Evolutionary conservation across 805 yeast genomes (phyloP).

Genomic region (Sugiyamaella chiloensis): DNA sequence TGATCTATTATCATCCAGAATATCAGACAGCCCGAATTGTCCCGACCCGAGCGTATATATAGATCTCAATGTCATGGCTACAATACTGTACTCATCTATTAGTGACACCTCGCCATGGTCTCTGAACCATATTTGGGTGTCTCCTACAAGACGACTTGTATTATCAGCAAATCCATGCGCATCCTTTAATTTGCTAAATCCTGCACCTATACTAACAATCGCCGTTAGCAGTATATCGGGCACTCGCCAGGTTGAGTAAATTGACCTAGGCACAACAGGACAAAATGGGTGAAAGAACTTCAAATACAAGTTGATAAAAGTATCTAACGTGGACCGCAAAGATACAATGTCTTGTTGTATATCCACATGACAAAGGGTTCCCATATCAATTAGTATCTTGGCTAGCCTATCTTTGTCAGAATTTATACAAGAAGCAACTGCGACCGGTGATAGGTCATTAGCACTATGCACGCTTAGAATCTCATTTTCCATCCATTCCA

Average conservation of each 20-base stretch:
- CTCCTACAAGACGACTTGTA: background rate
- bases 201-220: slow-evolving; percentile 8
- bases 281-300: slow-evolving; percentile 11
- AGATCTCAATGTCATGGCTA: slow-evolving; percentile 6
- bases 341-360: background rate
- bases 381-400: background rate
- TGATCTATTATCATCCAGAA: slow-evolving; percentile 5
- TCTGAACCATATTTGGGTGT: background rate
- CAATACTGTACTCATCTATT: slow-evolving; percentile 3
- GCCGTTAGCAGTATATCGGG: slow-evolving; percentile 5
- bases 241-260: background rate
- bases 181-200: slow-evolving; percentile 3
- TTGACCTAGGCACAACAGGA: slow-evolving; percentile 7
- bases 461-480: too few species aligned
- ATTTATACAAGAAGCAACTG: too few species aligned
- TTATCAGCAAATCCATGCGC: background rate
- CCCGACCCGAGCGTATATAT: slow-evolving; percentile 7
- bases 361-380: background rate
- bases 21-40: slow-evolving; percentile 1
- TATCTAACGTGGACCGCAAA: background rate
- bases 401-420: background rate
- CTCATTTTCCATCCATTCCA: too few species aligned
- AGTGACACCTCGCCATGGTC: background rate
- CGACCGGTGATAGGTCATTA: too few species aligned
- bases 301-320: slow-evolving; percentile 2